Conservation (phyloP, 2,329 filamentous ascomycete genomes). For the Aspergillus tamarii region DNA sequence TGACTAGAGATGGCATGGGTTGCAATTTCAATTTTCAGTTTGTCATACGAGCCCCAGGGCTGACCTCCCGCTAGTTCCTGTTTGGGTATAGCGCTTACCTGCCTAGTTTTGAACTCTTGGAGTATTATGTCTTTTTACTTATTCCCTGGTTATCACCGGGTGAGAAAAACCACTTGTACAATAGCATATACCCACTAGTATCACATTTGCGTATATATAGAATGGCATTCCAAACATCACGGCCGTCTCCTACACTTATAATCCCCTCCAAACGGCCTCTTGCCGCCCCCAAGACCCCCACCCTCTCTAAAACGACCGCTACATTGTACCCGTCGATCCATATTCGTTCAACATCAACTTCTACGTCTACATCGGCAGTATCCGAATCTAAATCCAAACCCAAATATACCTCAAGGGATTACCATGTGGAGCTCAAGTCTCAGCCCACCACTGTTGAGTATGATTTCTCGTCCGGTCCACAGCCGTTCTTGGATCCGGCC, state of each 20-base stretch:
- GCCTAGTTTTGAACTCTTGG: too few species aligned
- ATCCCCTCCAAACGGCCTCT: conserved; percentile 35
- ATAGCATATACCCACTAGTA: not conserved
- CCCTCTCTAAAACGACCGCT: conserved; percentile 24
- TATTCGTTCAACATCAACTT: conserved; percentile 2
- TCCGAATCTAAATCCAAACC: not conserved
- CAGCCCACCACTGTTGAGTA: conserved; percentile 29
- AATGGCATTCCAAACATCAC: conserved; percentile 13
- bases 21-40: too few species aligned
- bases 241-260: conserved; percentile 18
- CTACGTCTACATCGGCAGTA: not conserved
- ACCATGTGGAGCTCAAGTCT: not conserved
- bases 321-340: conserved; percentile 18
- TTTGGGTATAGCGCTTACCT: too few species aligned
- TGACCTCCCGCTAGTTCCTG: too few species aligned
- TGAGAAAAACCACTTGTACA: not conserved
- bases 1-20: too few species aligned
- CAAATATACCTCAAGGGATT: not conserved
- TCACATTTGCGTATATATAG: not conserved
- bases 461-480: conserved; percentile 36
- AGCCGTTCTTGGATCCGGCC: conserved; percentile 45
- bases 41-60: too few species aligned
- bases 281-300: conserved; percentile 10
- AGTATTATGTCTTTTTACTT: not conserved
- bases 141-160: not conserved